These are phyloP conservation scores for Teunomyces cretensis DNA, from an alignment of 805 yeast genomes.

Conservation along the genomic window DNA sequence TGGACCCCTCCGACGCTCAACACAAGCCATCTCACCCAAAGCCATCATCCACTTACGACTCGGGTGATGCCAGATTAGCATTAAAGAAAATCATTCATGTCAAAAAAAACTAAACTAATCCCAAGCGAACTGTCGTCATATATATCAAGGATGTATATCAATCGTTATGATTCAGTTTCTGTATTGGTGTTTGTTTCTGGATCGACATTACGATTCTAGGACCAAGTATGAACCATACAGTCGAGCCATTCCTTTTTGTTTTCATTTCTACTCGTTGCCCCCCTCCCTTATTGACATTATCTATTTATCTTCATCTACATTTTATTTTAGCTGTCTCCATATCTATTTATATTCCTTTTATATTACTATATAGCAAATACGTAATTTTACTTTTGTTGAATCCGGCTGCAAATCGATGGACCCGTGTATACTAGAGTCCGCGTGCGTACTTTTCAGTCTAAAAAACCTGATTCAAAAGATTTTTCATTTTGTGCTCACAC, in stretches of 20 bases:
- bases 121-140: not conserved
- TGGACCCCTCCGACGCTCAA: conserved; percentile 6
- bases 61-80: conserved; percentile 39
- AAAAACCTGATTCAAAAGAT: not conserved
- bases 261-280: conserved; percentile 3
- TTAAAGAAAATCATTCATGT: conserved; percentile 35
- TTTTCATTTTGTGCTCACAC: conserved; percentile 6
- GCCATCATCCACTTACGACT: conserved; percentile 19
- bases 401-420: not conserved
- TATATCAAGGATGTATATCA: not conserved
- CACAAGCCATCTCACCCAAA: not conserved
- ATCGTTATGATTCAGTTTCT: too few species aligned
- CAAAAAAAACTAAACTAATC: conserved; percentile 19
- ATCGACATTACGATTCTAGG: conserved; percentile 1
- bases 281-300: not conserved
- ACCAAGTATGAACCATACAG: not conserved
- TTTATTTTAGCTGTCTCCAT: conserved; percentile 1
- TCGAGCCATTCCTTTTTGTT: not conserved
- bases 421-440: not conserved
- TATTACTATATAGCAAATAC: not conserved
- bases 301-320: not conserved
- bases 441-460: not conserved
- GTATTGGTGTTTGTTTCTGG: too few species aligned
- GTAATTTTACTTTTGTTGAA: too few species aligned
- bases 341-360: not conserved